Evolutionary conservation across 345 rosid species (phyloP).

Genomic region (Lepidium didymum): DNA sequence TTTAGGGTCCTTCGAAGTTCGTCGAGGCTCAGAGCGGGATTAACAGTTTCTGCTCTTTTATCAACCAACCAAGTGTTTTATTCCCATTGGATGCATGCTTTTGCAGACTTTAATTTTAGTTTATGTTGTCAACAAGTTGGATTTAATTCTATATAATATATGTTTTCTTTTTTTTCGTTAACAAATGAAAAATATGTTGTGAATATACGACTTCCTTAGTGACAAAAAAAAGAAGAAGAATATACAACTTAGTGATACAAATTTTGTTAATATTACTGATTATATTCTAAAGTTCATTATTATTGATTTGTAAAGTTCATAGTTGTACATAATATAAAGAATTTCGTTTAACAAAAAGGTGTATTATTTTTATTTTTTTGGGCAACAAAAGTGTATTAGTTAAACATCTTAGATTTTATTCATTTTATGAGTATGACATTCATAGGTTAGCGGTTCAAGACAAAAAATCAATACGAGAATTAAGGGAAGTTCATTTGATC

Average conservation of each 20-base stretch:
- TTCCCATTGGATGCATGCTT: conserved; percentile 10
- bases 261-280: neutral
- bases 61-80: neutral
- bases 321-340: neutral
- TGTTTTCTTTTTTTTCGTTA: no score
- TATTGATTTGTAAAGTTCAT: neutral
- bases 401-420: neutral
- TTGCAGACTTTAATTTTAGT: neutral
- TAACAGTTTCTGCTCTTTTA: neutral
- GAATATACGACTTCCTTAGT: no score
- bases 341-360: neutral
- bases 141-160: neutral
- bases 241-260: neutral
- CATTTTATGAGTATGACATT: neutral
- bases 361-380: no score
- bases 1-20: neutral
- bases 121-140: neutral
- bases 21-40: conserved; percentile 11
- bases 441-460: neutral
- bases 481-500: no score
- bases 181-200: neutral
- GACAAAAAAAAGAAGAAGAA: no score
- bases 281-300: neutral
- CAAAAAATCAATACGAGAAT: no score
- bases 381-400: no score